These are phyloP conservation scores for Penicillium sp. DNA, from an alignment of 2,329 filamentous ascomycete species.

Conservation along the genomic window DNA sequence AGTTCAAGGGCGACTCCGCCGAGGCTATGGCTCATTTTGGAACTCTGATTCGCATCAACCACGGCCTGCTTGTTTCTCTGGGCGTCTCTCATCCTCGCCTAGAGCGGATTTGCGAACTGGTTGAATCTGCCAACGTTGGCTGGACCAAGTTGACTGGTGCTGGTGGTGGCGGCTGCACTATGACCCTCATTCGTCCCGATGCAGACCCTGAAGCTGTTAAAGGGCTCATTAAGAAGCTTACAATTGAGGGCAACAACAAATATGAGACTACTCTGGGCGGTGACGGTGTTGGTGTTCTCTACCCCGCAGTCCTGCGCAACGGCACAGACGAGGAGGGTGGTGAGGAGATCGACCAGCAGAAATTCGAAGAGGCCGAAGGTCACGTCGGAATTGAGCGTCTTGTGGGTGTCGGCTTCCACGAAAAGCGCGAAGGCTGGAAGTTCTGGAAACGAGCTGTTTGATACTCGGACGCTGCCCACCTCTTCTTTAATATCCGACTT, in stretches of 20 bases:
- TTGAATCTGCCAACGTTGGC: slow-evolving; percentile 84
- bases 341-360: slow-evolving; percentile 90
- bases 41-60: slow-evolving; percentile 89
- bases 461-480: neutral
- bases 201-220: slow-evolving; percentile 58
- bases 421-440: slow-evolving; percentile 78
- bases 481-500: neutral
- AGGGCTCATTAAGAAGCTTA: slow-evolving; percentile 65
- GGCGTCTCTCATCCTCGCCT: slow-evolving; percentile 93
- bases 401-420: slow-evolving; percentile 73
- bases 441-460: slow-evolving; percentile 64
- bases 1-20: slow-evolving; percentile 66
- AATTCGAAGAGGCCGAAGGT: slow-evolving; percentile 79
- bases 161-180: slow-evolving; percentile 92
- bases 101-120: slow-evolving; percentile 85
- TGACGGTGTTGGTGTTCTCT: slow-evolving; percentile 90
- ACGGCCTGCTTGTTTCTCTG: slow-evolving; percentile 84
- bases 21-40: slow-evolving; percentile 72
- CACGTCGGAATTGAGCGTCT: slow-evolving; percentile 82
- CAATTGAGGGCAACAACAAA: slow-evolving; percentile 72
- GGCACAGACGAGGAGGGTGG: slow-evolving; percentile 78
- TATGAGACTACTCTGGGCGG: slow-evolving; percentile 90
- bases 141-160: slow-evolving; percentile 98
- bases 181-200: slow-evolving; percentile 78
- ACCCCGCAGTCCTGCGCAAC: slow-evolving; percentile 87